Percentiles rank a stretch among this genome's conserved stretches.
These are phyloP conservation scores for Anastatica hierochuntica DNA, from an alignment of 345 rosid genomes.

Conservation along the genomic window DNA sequence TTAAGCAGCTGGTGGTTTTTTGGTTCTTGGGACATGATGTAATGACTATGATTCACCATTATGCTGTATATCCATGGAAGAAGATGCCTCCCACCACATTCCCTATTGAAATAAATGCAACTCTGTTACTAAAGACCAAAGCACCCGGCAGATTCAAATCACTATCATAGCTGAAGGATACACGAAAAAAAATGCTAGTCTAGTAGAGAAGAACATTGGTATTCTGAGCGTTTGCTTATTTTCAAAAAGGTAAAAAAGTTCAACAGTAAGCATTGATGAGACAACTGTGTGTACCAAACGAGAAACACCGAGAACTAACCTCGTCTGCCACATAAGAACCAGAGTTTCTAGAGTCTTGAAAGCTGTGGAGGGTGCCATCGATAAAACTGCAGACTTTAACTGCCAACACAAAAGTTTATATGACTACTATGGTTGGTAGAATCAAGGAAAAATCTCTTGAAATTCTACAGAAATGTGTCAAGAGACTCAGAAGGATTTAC, in stretches of 20 bases:
- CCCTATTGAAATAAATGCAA: slow-evolving; percentile 35
- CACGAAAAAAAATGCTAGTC: too few relatives aligned
- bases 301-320: slow-evolving; percentile 48
- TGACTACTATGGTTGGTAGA: not conserved
- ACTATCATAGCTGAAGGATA: not conserved
- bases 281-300: too few relatives aligned
- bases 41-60: slow-evolving; percentile 35
- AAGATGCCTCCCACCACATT: slow-evolving; percentile 38
- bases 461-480: not conserved
- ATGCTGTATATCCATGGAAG: slow-evolving; percentile 77
- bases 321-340: slow-evolving; percentile 69
- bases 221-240: too few relatives aligned
- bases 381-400: slow-evolving; percentile 59
- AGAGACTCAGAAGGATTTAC: not conserved
- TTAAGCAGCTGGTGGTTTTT: slow-evolving; percentile 35
- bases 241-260: too few relatives aligned
- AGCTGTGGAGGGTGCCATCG: slow-evolving; percentile 59
- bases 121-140: not conserved
- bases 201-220: too few relatives aligned
- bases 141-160: not conserved
- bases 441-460: too few relatives aligned
- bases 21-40: slow-evolving; percentile 37
- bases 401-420: slow-evolving; percentile 19
- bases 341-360: slow-evolving; percentile 54
- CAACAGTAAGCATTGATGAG: too few relatives aligned